Base-by-base conservation (phyloP, 176 grass and related monocot genomes). In the Dendrocalamus sinicus region DNA sequence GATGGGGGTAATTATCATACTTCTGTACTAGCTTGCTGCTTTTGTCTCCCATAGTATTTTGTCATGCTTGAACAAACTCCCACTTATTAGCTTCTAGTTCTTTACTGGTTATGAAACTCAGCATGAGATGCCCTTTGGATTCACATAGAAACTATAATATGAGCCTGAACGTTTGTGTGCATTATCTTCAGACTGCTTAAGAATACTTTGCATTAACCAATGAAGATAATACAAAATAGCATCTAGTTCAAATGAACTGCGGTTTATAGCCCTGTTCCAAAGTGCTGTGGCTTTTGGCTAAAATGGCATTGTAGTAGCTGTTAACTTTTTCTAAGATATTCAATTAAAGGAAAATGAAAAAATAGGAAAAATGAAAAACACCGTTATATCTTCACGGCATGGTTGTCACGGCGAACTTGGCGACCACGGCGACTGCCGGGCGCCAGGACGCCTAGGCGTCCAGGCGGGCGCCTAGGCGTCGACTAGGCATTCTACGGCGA, bases 1-100 rank as follows among this genome's bases (percentile, higher is more conserved):
- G 92, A 96, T 67, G 94, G 97, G 80, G 94, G 94, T 99, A 87
- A 75, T n/a, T 70, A 85, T 50, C 72, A 67, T 79, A 85, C 41
- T 86, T 89, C 24, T 80, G 9, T 17, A 64, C 30, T 53, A 37
- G 5, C 0, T 45, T 77, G 37, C 63, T 63, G 32, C 8, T 64
- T 84, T 80, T 70, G 26, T 75, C 30, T 75, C 45, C 4, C 75
- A 22, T 20, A 70, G 4, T 65, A 12, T 70, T 22, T 73, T 74
- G 22, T 67, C n/a, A 6, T 37, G 37, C 48, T n/a, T 66, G 44
- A 51, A 68, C 60, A 26, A 45, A 39, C n/a, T 20, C 28, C 23
- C 48, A 39, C 8, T 67, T 66, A 10, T 55, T 43, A 78, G 43
- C 39, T 78, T 70, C 50, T 43, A 19, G 24, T 26, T 54, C 14